Evolutionary conservation across 257 asterid species (phyloP), one percentile per base, ranked within the genome.

Genomic region (Lycium ferocissimum): DNA sequence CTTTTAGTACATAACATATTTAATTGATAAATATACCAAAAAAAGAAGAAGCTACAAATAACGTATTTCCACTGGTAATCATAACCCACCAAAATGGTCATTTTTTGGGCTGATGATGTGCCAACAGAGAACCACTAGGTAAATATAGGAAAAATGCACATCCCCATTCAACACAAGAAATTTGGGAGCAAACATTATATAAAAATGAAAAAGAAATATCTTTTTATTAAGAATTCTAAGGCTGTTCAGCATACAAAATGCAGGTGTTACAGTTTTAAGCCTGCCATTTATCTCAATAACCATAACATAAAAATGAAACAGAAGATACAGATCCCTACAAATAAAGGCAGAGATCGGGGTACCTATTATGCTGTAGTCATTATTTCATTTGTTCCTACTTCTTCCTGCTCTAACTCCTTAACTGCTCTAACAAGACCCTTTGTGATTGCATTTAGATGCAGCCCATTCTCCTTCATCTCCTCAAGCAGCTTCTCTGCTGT

Each of bases 381-480:
- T 62, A 83, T 78, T 80, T 89, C 89, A 17, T 84, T 7, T 47
- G 67, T 88, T 43, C 22, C 93, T 54, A 73, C 56, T 58, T 71
- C 92, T 84, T 89, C 97, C 85, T 91, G 87, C 66, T 85, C 88
- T 82, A 96, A 88, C 90, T 96, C 98, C 92, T 90, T 96, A 65
- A 95, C 94, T 13, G 99, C 98, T 69, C 85, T 85, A 59, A 95
- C 85, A 43, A 96, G 95, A 69, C 97, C 95, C 83, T 83, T 91
- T 2, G 97, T 95, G 83, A 93, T 89, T 82, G 90, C 92, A 79
- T 96, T 92, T 49, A 92, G 95, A 91, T 85, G 85, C 90, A 94
- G 63, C 35, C 96, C 97, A 1, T 89, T 87, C 88, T 73, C 91
- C 61, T 81, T 83, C 99, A 94, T 95, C 81, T 96, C 97, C 86